Percentiles rank a stretch among this genome's conserved stretches.
Conservation (phyloP, 2,329 filamentous ascomycete genomes). For the Phyllosticta ampelicida region DNA sequence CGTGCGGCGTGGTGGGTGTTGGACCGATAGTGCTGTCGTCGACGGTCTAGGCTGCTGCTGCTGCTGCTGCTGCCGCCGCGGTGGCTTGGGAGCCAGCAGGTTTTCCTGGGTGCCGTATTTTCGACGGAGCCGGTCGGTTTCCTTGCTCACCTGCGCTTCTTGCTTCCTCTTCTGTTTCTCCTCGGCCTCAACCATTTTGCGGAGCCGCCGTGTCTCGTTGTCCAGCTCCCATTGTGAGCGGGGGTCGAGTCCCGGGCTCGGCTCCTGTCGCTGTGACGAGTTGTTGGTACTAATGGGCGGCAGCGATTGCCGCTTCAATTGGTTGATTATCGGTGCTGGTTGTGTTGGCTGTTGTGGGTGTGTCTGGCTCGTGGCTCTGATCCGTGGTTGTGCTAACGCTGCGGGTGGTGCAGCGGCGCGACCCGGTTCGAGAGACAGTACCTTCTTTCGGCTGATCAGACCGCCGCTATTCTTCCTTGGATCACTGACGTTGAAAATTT, state of each 20-base stretch:
- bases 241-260: slow-evolving; percentile 36
- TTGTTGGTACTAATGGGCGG: slow-evolving; percentile 20
- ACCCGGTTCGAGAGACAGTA: slow-evolving; percentile 17
- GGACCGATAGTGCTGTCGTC: background rate
- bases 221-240: slow-evolving; percentile 43
- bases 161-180: slow-evolving; percentile 41
- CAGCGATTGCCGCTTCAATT: slow-evolving; percentile 19
- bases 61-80: background rate
- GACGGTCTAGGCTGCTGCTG: background rate
- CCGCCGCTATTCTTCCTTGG: slow-evolving; percentile 29
- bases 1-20: background rate
- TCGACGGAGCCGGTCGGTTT: slow-evolving; percentile 62
- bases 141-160: slow-evolving; percentile 51
- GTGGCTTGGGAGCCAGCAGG: background rate
- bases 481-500: slow-evolving; percentile 66
- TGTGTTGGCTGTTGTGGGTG: background rate
- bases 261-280: slow-evolving; percentile 13
- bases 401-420: background rate
- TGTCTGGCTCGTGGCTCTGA: background rate
- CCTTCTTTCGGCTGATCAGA: slow-evolving; percentile 23
- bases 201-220: slow-evolving; percentile 47
- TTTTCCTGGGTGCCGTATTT: slow-evolving; percentile 46
- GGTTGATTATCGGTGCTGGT: slow-evolving; percentile 8
- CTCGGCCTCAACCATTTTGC: slow-evolving; percentile 56
- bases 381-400: background rate